Base-by-base conservation (phyloP, 371 early-diverging fungal genomes). In the Coemansia sp. region DNA sequence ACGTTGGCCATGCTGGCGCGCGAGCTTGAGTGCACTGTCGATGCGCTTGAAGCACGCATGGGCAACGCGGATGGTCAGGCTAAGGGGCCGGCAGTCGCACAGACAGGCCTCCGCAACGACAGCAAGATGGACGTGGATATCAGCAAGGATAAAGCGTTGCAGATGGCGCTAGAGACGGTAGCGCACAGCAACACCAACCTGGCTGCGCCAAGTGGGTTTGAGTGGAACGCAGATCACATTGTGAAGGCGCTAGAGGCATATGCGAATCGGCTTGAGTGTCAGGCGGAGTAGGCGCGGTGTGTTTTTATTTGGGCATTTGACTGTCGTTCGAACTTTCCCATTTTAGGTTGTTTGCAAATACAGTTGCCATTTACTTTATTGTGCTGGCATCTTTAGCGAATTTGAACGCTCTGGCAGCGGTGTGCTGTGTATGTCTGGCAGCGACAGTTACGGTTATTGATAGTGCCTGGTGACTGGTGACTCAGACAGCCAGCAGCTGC, bases 1-100 rank as follows among this genome's bases (percentile, higher is more conserved):
- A 56, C 59, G 8, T 34, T 75, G 52, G 75, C 66, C 1, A 75
- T 75, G 75, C 61, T 75, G 33, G 60, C 63, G 49, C 62, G 75
- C 33, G 63, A 70, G 31, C 55, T 75, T 30, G 75, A 75, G 20
- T 71, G 75, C 26, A 57, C 72, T 2, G 75, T 75, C 1, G 57
- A 50, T 31, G 62, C 72, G 1, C 14, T 75, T 33, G 75, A 75
- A 33, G 35, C 40, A 4, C 66, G 63, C 38, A 40, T 45, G 38
- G 53, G 11, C 26, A 20, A 31, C 35, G 40, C 4, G 31, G 16
- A 31, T 12, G 30, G 40, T 30, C 14, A 16, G 40, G 5, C 1
- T 6, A 9, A 38, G 10, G 40, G 20, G 12, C 8, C 42, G 26
- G 43, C 42, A 14, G 11, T 26, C 16, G 6, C 26, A 6, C 56